Base-by-base conservation (phyloP, 371 early-diverging fungal genomes). In the Mortierella polycephala region DNA sequence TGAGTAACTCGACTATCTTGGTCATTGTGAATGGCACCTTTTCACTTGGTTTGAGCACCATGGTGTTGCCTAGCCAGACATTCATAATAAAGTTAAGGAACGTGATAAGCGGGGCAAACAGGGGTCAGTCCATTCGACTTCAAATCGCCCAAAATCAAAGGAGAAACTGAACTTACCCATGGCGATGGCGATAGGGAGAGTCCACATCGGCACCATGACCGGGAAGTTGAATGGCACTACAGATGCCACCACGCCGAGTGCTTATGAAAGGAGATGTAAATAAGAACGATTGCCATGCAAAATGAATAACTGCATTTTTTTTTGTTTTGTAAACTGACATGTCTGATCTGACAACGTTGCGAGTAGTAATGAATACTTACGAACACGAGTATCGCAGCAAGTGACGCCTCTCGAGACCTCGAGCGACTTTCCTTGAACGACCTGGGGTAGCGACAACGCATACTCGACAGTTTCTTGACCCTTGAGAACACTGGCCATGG, bases 221-320 rank as follows among this genome's bases (percentile, higher is more conserved):
- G 93, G 93, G 60, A 92, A 92, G 72, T 87, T 87, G 62, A 93
- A 93, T 7, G 93, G 93, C 49, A 93, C 93, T 7, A 92, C 91
- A 1, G 89, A 85, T 23, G 81, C 88, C 13, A 91, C 91, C 18
- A 93, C 93, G 16, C 93, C 93, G 42, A 92, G 75, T 7, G 92
- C 67, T 75, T 69, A 20, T 18, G 20, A 7, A 41, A 18, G 8
- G 20, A 62, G 41, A n/a, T 13, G n/a, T 16, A 7, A 20, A 23
- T 5, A 39, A 40, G 10, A 39, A 11, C 1, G 14, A 18, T 18
- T 4, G 7, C 7, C 8, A 51, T 18, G 51, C 9, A 55, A n/a
- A 18, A 18, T 18, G 47, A 51, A 20, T n/a, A n/a, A 20, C 18
- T 7, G 50, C 50, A 50, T 8, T 1, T 2, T 7, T 1, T 20